Conservation (phyloP, 169 alveolate species). For the Cryptosporidium sp. region DNA sequence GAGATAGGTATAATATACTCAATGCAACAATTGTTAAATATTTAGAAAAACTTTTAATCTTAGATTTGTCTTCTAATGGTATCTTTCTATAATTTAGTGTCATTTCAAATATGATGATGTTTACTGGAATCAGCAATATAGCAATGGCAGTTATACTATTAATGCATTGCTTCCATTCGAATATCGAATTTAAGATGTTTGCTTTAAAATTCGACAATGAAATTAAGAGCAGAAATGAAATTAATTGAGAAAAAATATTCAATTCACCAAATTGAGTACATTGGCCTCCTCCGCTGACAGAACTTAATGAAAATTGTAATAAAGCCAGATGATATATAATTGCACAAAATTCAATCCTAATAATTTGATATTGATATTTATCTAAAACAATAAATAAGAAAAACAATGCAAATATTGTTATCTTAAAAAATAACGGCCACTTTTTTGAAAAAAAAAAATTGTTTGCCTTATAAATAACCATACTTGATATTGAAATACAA, state of each 20-base stretch:
- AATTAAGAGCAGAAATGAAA: slow-evolving; percentile 25
- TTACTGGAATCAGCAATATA: slow-evolving; percentile 23
- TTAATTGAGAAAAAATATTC: slow-evolving; percentile 46
- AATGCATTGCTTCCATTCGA: slow-evolving; percentile 45
- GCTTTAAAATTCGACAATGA: slow-evolving; percentile 15
- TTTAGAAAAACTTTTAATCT: background rate
- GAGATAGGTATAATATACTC: background rate
- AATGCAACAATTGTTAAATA: background rate
- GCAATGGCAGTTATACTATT: slow-evolving; percentile 5
- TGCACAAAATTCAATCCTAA: background rate
- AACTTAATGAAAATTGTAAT: slow-evolving; percentile 8
- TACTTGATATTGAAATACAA: slow-evolving; percentile 45
- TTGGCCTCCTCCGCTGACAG: background rate
- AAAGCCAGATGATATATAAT: slow-evolving; percentile 19
- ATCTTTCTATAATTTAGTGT: background rate
- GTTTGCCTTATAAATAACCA: background rate
- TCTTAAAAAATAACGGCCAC: background rate
- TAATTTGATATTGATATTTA: background rate
- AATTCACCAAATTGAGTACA: slow-evolving; percentile 55
- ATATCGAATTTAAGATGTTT: background rate
- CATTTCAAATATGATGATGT: background rate
- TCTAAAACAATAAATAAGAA: background rate
- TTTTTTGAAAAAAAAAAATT: background rate
- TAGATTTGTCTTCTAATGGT: background rate
- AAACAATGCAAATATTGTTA: background rate